phyloP scores from a whole-genome alignment of 495 filamentous ascomycete genomes.

The Penicillium argentinense region DNA sequence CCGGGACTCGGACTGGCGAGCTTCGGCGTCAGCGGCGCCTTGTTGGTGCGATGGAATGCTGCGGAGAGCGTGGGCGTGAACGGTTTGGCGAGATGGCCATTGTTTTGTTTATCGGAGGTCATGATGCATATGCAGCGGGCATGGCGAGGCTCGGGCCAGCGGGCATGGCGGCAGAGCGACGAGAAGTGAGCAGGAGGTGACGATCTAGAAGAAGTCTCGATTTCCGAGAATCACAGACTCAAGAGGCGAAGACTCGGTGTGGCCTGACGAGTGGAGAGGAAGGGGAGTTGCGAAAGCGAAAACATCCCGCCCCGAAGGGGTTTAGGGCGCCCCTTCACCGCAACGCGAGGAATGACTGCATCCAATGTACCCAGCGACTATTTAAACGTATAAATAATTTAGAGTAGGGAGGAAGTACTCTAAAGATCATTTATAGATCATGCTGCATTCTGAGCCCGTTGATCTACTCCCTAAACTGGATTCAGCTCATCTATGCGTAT shows the following conservation, averaged over 20 bases:
- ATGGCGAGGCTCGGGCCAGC: constrained; percentile 44
- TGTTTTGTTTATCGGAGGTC: constrained; percentile 56
- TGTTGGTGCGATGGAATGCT: constrained; percentile 41
- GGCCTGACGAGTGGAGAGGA: no score
- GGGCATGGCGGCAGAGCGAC: neutral
- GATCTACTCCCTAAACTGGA: no score
- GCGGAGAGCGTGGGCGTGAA: constrained; percentile 52
- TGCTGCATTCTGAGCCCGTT: no score
- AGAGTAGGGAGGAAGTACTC: no score
- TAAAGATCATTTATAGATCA: no score
- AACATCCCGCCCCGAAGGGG: constrained; percentile 25
- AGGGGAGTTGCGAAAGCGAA: constrained; percentile 17
- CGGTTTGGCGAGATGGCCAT: constrained; percentile 45
- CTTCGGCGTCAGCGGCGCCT: constrained; percentile 50
- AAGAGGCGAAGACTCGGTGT: no score
- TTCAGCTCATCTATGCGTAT: no score
- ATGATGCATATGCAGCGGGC: constrained; percentile 44
- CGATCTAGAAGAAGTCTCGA: constrained; percentile 9
- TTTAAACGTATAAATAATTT: no score
- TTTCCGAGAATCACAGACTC: no score
- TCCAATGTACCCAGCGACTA: no score
- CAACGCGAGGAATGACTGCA: constrained; percentile 18
- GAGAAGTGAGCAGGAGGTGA: constrained; percentile 1
- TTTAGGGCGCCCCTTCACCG: constrained; percentile 32
- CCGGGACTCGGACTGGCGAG: constrained; percentile 41